phyloP scores from a whole-genome alignment of 306 rosid genomes.

The Vigna angularis region DNA sequence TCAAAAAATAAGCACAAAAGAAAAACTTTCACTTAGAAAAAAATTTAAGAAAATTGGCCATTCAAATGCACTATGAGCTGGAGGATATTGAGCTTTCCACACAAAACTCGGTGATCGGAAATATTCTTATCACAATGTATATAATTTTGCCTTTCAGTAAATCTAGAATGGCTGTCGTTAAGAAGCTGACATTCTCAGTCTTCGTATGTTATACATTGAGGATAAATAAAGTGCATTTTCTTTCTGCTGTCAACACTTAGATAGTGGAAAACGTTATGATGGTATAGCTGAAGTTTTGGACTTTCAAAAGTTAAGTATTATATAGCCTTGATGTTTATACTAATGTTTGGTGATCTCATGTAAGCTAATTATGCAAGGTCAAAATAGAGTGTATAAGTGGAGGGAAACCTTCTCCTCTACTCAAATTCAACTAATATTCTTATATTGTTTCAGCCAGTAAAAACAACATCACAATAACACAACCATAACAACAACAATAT shows the following conservation, averaged over 20 bases:
- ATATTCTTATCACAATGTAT: too few relatives aligned
- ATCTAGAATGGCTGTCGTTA: too few relatives aligned
- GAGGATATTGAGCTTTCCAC: neutral
- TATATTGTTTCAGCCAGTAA: neutral
- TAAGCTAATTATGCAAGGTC: too few relatives aligned
- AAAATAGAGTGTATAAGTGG: too few relatives aligned
- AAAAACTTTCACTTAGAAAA: neutral
- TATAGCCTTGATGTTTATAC: neutral
- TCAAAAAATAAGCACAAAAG: neutral
- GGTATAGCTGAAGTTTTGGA: constrained; percentile 2
- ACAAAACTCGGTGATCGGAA: neutral
- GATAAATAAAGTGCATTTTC: neutral
- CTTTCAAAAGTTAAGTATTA: neutral
- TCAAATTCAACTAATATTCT: neutral
- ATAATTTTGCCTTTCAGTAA: too few relatives aligned
- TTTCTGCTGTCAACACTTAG: neutral
- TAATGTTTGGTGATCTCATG: neutral
- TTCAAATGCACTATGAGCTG: neutral
- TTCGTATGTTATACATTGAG: too few relatives aligned
- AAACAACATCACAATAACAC: too few relatives aligned
- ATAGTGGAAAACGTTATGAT: neutral
- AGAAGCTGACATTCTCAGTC: too few relatives aligned
- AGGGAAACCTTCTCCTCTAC: too few relatives aligned
- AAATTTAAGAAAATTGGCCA: neutral
- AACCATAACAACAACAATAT: too few relatives aligned